Conservation (phyloP, 352 stramenopile species). For the Globisporangium camurandrum region DNA sequence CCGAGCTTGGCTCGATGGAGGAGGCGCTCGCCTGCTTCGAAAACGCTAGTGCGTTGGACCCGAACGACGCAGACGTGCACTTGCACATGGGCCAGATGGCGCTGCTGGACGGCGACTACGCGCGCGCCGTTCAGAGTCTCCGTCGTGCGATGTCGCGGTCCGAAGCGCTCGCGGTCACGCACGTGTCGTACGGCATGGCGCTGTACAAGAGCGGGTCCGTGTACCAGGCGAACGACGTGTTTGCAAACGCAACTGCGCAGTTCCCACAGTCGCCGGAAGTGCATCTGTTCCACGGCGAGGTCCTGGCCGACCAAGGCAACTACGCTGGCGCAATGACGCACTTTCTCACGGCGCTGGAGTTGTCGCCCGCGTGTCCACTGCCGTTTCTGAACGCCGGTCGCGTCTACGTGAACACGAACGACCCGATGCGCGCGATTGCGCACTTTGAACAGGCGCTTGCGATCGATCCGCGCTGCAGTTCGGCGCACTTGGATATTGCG, state of each 20-base stretch:
- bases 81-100: constrained; percentile 79
- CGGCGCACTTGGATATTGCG: constrained; percentile 77
- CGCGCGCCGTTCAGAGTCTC: constrained; percentile 59
- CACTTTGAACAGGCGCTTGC: constrained; percentile 75
- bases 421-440: constrained; percentile 68
- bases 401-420: constrained; percentile 79
- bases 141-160: constrained; percentile 68
- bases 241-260: constrained; percentile 47
- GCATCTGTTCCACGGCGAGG: constrained; percentile 77
- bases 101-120: constrained; percentile 71
- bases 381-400: constrained; percentile 80
- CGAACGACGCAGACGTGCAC: constrained; percentile 72
- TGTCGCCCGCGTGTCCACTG: constrained; percentile 70
- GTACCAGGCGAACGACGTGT: constrained; percentile 79
- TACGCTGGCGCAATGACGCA: constrained; percentile 77
- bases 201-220: constrained; percentile 80
- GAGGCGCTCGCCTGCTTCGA: constrained; percentile 55
- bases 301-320: constrained; percentile 75
- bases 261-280: constrained; percentile 74
- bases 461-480: constrained; percentile 72
- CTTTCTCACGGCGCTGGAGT: constrained; percentile 57
- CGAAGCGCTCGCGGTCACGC: constrained; percentile 60
- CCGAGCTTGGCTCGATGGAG: constrained; percentile 62
- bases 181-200: constrained; percentile 82
- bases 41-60: constrained; percentile 54